Percentiles rank a stretch among this genome's conserved stretches.
phyloP scores from a whole-genome alignment of 306 rosid genomes.

The Quercus variabilis region DNA sequence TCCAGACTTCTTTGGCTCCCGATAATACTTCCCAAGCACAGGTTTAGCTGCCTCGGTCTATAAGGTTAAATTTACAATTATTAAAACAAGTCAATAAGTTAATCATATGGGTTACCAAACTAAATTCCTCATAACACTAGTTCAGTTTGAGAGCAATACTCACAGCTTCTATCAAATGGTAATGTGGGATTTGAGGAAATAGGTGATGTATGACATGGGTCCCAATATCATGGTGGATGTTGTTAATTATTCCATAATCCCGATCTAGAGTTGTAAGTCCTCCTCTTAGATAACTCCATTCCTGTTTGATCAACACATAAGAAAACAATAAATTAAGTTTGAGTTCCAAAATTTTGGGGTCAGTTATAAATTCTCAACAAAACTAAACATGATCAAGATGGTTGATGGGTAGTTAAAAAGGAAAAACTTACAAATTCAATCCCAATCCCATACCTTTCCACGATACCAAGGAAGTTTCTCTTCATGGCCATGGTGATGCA shows the following conservation, averaged over 20 bases:
- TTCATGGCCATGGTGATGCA: slow-evolving; percentile 96
- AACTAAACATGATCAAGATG: background rate
- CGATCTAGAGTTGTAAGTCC: slow-evolving; percentile 73
- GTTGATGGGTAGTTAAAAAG: background rate
- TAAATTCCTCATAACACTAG: background rate
- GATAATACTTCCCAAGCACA: slow-evolving; percentile 69
- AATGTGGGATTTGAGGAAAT: slow-evolving; percentile 63
- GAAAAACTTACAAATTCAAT: background rate
- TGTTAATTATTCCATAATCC: slow-evolving; percentile 70
- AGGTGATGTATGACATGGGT: slow-evolving; percentile 64
- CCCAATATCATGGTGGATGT: slow-evolving; percentile 63
- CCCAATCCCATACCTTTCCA: slow-evolving; percentile 59
- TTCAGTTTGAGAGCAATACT: slow-evolving; percentile 27
- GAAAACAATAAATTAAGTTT: background rate
- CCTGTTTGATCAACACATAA: slow-evolving; percentile 33
- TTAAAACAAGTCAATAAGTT: background rate
- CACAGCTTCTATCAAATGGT: slow-evolving; percentile 77
- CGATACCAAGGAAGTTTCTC: slow-evolving; percentile 98
- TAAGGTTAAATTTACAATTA: background rate
- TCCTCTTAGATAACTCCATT: slow-evolving; percentile 64
- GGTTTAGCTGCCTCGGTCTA: slow-evolving; percentile 93
- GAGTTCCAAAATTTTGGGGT: no score
- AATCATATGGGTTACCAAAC: background rate
- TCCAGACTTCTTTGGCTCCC: slow-evolving; percentile 70
- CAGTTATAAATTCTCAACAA: background rate